Conservation (phyloP, 2,329 filamentous ascomycete species). For the Arthrobotrys iridis region DNA sequence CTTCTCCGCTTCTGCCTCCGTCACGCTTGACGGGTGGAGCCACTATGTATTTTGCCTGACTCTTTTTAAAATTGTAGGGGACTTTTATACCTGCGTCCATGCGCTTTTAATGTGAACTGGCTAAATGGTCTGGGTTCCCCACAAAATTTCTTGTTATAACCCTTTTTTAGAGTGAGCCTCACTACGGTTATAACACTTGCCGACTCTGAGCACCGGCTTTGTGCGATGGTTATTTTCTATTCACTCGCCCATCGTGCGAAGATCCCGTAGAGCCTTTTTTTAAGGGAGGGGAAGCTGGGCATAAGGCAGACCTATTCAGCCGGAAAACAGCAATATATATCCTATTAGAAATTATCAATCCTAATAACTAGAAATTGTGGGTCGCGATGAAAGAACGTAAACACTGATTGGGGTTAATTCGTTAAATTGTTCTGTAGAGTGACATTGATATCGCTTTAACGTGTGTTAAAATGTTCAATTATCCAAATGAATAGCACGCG, state of each 20-base stretch:
- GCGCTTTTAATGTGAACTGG: constrained; percentile 19
- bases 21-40: constrained; percentile 23
- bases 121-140: constrained; percentile 41
- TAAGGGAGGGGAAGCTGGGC: not conserved
- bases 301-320: constrained; percentile 16
- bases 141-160: constrained; percentile 5
- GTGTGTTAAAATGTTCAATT: not conserved
- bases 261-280: constrained; percentile 19
- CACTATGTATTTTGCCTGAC: constrained; percentile 38
- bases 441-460: not conserved
- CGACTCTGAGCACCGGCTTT: not conserved
- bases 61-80: constrained; percentile 47
- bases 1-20: constrained; percentile 41
- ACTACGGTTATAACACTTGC: not conserved
- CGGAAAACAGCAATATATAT: not conserved
- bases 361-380: not conserved
- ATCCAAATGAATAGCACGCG: constrained; percentile 6
- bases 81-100: constrained; percentile 26
- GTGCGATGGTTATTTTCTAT: not conserved
- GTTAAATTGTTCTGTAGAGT: not conserved
- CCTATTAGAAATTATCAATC: not conserved
- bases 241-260: not conserved
- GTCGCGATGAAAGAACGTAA: too few relatives aligned
- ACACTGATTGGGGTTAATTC: not conserved
- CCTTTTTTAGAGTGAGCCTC: constrained; percentile 10